These are phyloP conservation scores for Yarrowia deformans DNA, from an alignment of 805 yeast genomes.

Conservation along the genomic window DNA sequence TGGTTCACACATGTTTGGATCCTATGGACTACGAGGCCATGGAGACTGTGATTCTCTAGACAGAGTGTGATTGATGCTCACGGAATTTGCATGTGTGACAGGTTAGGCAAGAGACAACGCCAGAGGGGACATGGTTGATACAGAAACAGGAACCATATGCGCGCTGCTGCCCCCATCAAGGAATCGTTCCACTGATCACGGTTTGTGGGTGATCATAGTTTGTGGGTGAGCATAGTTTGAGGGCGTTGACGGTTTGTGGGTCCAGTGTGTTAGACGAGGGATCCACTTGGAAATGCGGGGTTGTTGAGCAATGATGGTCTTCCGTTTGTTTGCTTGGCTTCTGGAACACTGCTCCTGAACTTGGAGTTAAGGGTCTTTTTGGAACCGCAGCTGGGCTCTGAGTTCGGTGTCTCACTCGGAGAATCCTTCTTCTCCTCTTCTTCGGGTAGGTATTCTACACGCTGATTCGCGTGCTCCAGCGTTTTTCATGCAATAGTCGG, in stretches of 20 bases:
- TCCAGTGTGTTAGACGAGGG: not conserved
- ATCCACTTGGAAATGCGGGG: conserved; percentile 2
- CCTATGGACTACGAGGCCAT: conserved; percentile 16
- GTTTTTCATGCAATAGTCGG: conserved; percentile 14
- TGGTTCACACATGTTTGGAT: conserved; percentile 28
- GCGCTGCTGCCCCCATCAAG: not conserved
- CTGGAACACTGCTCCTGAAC: not conserved
- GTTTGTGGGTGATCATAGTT: conserved; percentile 5
- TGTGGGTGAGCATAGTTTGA: not conserved
- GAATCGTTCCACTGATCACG: not conserved
- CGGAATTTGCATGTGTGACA: conserved; percentile 5
- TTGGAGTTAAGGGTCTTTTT: too few species aligned
- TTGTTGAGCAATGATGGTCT: not conserved
- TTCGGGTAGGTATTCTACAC: not conserved
- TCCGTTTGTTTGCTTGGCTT: not conserved
- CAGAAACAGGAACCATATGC: not conserved
- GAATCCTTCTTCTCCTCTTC: not conserved
- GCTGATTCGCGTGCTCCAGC: not conserved
- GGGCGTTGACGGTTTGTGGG: not conserved
- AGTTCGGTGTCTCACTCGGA: conserved; percentile 18
- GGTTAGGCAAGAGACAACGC: conserved; percentile 1
- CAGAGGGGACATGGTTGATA: not conserved
- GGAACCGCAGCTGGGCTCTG: not conserved
- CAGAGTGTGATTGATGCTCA: not conserved
- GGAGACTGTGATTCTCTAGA: conserved; percentile 13